Conservation (phyloP, 345 rosid genomes). For the Rhizophora mangle region DNA sequence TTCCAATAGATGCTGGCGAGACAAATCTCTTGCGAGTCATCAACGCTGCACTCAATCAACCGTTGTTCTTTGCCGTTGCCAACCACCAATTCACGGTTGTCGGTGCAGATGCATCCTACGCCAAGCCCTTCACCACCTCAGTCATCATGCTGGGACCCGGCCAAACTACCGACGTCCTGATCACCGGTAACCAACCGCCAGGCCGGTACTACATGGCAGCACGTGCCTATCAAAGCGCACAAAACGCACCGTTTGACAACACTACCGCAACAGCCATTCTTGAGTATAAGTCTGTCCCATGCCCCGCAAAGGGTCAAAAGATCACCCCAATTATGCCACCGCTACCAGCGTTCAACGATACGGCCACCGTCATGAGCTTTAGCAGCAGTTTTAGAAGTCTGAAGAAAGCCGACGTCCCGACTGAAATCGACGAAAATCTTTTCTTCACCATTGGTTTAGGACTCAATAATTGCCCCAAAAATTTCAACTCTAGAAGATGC, state of each 20-base stretch:
- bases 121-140: conserved; percentile 70
- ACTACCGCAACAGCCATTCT: conserved; percentile 91
- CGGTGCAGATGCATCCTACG: conserved; percentile 83
- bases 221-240: conserved; percentile 73
- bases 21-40: conserved; percentile 74
- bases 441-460: conserved; percentile 79
- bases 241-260: conserved; percentile 70
- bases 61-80: conserved; percentile 73
- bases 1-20: conserved; percentile 71
- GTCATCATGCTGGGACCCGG: conserved; percentile 90
- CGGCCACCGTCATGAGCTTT: conserved; percentile 65
- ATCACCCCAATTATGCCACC: conserved; percentile 46
- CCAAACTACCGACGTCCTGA: conserved; percentile 85
- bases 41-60: conserved; percentile 83
- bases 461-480: conserved; percentile 62
- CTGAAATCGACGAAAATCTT: conserved; percentile 57
- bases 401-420: conserved; percentile 57
- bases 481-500: conserved; percentile 40
- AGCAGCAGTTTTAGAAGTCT: conserved; percentile 46
- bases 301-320: conserved; percentile 47
- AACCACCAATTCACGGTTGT: conserved; percentile 83
- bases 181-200: conserved; percentile 63
- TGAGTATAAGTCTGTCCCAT: conserved; percentile 69
- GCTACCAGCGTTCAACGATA: conserved; percentile 74
- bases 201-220: conserved; percentile 80